Conservation (phyloP, 2,329 filamentous ascomycete species). For the Colletotrichum plurivorum region DNA sequence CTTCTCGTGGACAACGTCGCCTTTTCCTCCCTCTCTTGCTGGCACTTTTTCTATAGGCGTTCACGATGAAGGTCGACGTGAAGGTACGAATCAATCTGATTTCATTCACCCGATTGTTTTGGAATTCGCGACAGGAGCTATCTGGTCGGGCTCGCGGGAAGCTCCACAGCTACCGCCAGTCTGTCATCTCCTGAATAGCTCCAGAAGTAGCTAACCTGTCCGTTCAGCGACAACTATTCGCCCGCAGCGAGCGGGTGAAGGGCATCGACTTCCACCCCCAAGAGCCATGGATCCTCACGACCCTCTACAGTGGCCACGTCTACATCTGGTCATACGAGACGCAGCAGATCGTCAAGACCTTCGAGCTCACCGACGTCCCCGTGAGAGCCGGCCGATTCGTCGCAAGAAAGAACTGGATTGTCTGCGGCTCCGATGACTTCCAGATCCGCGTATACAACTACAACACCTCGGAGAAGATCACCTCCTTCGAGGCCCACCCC, state of each 20-base stretch:
- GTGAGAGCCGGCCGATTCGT: slow-evolving; percentile 97
- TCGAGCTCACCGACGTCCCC: slow-evolving; percentile 98
- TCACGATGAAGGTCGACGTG: slow-evolving; percentile 42
- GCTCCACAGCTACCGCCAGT: slow-evolving; percentile 9
- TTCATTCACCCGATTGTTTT: not conserved
- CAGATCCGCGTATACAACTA: slow-evolving; percentile 92
- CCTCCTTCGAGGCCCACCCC: slow-evolving; percentile 95
- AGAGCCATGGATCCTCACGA: slow-evolving; percentile 97
- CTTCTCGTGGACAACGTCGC: slow-evolving; percentile 35
- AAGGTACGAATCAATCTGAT: slow-evolving; percentile 30
- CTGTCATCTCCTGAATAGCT: slow-evolving; percentile 29
- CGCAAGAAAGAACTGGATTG: slow-evolving; percentile 98
- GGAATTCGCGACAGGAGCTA: not conserved
- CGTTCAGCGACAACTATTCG: slow-evolving; percentile 65
- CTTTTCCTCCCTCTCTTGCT: slow-evolving; percentile 34
- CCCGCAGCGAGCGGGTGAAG: slow-evolving; percentile 95
- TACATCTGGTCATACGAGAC: slow-evolving; percentile 99
- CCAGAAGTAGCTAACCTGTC: slow-evolving; percentile 24
- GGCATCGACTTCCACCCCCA: slow-evolving; percentile 97
- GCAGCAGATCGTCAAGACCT: slow-evolving; percentile 97
- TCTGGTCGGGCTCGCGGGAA: slow-evolving; percentile 6
- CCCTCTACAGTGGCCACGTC: slow-evolving; percentile 93
- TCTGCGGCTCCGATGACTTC: slow-evolving; percentile 93
- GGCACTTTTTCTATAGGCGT: slow-evolving; percentile 22
- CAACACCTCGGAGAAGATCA: slow-evolving; percentile 99